Evolutionary conservation across 140 eudicot species (phyloP).

Genomic region (Cichorium intybus): DNA sequence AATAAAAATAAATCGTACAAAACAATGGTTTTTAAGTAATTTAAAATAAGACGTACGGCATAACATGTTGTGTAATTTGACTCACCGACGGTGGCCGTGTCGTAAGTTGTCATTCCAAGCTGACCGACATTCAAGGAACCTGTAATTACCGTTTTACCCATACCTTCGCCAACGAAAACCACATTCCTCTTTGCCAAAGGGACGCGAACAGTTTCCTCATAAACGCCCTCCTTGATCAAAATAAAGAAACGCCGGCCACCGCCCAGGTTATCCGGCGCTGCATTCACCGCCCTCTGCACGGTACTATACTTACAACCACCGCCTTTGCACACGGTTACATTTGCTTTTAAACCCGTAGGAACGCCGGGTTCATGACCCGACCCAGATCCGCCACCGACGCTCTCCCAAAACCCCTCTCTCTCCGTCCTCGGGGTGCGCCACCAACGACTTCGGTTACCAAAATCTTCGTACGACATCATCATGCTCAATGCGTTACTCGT

Average conservation of each 20-base stretch:
- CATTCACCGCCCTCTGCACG: slow-evolving; percentile 83
- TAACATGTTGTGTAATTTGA: not conserved
- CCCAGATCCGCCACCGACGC: slow-evolving; percentile 22
- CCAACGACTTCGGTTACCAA: slow-evolving; percentile 34
- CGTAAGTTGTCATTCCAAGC: slow-evolving; percentile 57
- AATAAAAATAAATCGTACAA: too few relatives aligned
- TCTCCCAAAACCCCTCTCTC: slow-evolving; percentile 71
- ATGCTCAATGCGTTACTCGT: slow-evolving; percentile 59
- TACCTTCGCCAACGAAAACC: slow-evolving; percentile 79
- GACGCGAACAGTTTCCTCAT: slow-evolving; percentile 76
- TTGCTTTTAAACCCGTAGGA: slow-evolving; percentile 39
- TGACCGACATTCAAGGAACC: slow-evolving; percentile 60
- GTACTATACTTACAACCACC: slow-evolving; percentile 48
- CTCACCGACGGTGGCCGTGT: slow-evolving; percentile 81
- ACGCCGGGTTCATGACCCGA: slow-evolving; percentile 19
- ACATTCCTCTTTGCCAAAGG: slow-evolving; percentile 61
- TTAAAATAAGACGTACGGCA: not conserved
- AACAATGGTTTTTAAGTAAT: not conserved
- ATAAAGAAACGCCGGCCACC: slow-evolving; percentile 50
- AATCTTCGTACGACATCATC: slow-evolving; percentile 47
- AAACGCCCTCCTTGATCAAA: slow-evolving; percentile 62
- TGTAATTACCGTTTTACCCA: slow-evolving; percentile 83
- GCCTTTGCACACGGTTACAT: slow-evolving; percentile 66
- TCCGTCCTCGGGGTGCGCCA: slow-evolving; percentile 73
- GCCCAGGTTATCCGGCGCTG: slow-evolving; percentile 40